Conservation (phyloP, 2,329 filamentous ascomycete genomes). For the Neurospora sp. region DNA sequence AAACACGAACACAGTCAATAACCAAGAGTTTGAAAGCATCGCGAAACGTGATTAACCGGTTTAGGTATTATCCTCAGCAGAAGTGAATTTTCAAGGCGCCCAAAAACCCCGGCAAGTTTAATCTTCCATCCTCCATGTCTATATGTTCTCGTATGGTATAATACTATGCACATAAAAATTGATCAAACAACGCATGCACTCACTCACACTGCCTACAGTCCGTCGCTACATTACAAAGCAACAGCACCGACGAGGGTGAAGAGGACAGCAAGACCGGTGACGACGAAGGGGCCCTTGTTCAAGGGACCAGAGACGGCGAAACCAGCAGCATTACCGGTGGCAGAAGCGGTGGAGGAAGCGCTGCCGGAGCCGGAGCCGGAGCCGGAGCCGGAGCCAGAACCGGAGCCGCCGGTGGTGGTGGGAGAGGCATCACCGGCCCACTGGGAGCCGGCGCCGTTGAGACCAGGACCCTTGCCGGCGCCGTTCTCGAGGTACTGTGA, state of each 20-base stretch:
- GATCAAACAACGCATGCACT: neutral
- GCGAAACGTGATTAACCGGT: neutral
- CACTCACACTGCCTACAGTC: too few species aligned
- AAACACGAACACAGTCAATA: neutral
- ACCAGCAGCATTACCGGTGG: slow-evolving; percentile 25
- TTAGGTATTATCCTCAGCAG: neutral
- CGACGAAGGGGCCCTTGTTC: slow-evolving; percentile 26
- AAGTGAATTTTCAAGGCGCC: neutral
- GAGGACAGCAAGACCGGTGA: slow-evolving; percentile 26
- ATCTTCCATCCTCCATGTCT: neutral
- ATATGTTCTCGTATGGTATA: neutral
- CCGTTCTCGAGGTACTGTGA: slow-evolving; percentile 40
- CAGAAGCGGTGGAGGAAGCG: slow-evolving; percentile 16
- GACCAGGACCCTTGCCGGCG: slow-evolving; percentile 45
- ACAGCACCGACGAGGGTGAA: slow-evolving; percentile 31
- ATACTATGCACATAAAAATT: neutral
- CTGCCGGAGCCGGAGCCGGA: slow-evolving; percentile 18
- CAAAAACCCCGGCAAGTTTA: neutral
- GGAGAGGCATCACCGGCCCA: slow-evolving; percentile 33
- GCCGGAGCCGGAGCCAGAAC: slow-evolving; percentile 15
- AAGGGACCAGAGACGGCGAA: slow-evolving; percentile 21
- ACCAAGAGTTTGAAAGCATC: neutral
- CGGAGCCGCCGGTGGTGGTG: slow-evolving; percentile 29
- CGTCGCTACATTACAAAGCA: slow-evolving; percentile 9
- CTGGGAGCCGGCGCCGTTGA: slow-evolving; percentile 44